phyloP scores from a whole-genome alignment of 202 grass and related monocot genomes.

The Zoysia matrella region DNA sequence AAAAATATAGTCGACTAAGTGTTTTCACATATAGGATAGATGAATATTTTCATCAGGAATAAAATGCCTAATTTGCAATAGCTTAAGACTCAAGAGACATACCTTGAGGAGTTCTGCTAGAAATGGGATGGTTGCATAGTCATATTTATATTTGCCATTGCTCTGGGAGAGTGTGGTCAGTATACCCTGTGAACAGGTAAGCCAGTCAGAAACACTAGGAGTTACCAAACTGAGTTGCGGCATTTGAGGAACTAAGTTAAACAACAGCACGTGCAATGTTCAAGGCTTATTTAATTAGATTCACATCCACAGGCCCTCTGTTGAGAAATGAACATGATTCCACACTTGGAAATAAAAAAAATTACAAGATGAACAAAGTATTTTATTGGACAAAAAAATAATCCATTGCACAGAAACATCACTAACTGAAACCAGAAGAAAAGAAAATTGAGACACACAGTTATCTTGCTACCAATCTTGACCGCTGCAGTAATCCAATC shows the following conservation, averaged over 20 bases:
- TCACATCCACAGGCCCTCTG: not conserved
- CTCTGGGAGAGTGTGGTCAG: constrained; percentile 95
- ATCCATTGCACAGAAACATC: not conserved
- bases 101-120: constrained; percentile 97
- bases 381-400: not conserved
- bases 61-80: constrained; percentile 16
- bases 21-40: constrained; percentile 12
- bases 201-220: constrained; percentile 17
- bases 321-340: not conserved
- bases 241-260: constrained; percentile 15
- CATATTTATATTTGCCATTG: constrained; percentile 86
- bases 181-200: constrained; percentile 66
- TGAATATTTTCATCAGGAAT: not conserved
- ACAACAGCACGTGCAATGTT: constrained; percentile 12
- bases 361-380: no score
- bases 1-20: constrained; percentile 10
- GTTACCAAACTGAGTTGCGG: not conserved
- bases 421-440: not conserved
- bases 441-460: not conserved
- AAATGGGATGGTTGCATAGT: constrained; percentile 92
- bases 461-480: not conserved
- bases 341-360: not conserved
- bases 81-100: constrained; percentile 28
- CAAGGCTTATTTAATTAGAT: constrained; percentile 3
- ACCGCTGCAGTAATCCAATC: not conserved